Evolutionary conservation across 768 basidiomycete genomes (phyloP), one percentile per base, ranked within the genome.

Genomic region (Dioszegia hungarica): DNA sequence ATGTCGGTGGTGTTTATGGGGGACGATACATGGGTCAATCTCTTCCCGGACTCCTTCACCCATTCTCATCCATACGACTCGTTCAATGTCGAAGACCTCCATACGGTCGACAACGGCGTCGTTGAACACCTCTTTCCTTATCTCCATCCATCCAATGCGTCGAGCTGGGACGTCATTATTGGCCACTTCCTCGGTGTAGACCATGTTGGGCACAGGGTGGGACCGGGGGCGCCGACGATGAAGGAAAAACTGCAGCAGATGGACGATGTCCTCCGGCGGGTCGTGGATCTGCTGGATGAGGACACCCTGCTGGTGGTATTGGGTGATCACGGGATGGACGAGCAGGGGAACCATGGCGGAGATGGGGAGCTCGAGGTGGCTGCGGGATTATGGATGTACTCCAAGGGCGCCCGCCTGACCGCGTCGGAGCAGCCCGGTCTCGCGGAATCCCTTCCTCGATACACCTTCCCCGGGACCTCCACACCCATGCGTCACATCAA

Each of bases 241-340:
- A 83, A 81, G 60, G 77, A 83, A 22, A 99, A 99, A 75, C 79
- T 98, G 19, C 72, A 78, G 56, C 90, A 97, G 73, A 94, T 97
- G 90, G 85, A 98, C 72, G 72, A 80, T 27, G 85, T 95, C 0
- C 77, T 99, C 1, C 73, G 75, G 12, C 80, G 82, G 5, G 85
- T 94, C 3, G 89, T 98, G 5, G 81, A 83, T 0, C 62, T 79
- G 15, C 72, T 95, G 56, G 68, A 76, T 46, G 87, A 95, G 52
- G 87, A 94, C 47, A 98, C 95, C 0, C 79, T 99, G 0, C 81
- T 99, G 5, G 84, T 99, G 53, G 82, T 99, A 1, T 79, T 98
- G 1, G 95, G 95, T 1, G 94, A 99, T 72, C 95, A 98, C 67
- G 95, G 95, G 0, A 98, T 99, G 95, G 92, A 97, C 67, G 80